These are phyloP conservation scores for Suillus hirtellus DNA, from an alignment of 768 basidiomycete genomes.

Conservation along the genomic window DNA sequence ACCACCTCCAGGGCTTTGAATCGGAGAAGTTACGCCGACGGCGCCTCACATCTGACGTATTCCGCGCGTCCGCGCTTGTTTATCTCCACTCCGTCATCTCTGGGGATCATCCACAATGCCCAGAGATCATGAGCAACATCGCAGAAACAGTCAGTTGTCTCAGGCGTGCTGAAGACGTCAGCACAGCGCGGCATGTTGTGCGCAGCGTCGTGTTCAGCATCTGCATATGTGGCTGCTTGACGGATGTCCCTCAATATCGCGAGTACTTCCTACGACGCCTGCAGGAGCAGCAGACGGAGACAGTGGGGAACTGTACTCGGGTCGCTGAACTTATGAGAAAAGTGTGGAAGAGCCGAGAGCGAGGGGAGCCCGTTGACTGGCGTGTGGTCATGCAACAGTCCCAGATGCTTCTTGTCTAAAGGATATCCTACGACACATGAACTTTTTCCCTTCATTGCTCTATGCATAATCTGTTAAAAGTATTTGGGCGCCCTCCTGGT, in stretches of 20 bases:
- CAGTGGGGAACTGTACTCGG: constrained; percentile 63
- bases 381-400: constrained; percentile 49
- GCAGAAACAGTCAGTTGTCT: constrained; percentile 55
- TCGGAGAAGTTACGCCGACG: constrained; percentile 35
- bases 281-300: constrained; percentile 49
- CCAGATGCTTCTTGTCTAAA: constrained; percentile 53
- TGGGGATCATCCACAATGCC: constrained; percentile 65
- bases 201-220: constrained; percentile 80
- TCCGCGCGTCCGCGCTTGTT: constrained; percentile 72
- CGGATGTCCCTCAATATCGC: constrained; percentile 48
- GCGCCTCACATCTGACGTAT: constrained; percentile 56
- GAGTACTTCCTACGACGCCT: constrained; percentile 46
- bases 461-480: neutral
- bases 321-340: constrained; percentile 52
- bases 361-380: constrained; percentile 55
- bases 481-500: constrained; percentile 2
- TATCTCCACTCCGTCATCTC: constrained; percentile 79
- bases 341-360: constrained; percentile 54
- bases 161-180: constrained; percentile 36
- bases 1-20: constrained; percentile 1
- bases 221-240: constrained; percentile 71
- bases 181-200: constrained; percentile 55
- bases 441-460: neutral
- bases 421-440: neutral
- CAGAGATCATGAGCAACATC: constrained; percentile 61